Base-by-base conservation (phyloP, 2,329 filamentous ascomycete genomes). In the Neophaeococcomyces aloes region DNA sequence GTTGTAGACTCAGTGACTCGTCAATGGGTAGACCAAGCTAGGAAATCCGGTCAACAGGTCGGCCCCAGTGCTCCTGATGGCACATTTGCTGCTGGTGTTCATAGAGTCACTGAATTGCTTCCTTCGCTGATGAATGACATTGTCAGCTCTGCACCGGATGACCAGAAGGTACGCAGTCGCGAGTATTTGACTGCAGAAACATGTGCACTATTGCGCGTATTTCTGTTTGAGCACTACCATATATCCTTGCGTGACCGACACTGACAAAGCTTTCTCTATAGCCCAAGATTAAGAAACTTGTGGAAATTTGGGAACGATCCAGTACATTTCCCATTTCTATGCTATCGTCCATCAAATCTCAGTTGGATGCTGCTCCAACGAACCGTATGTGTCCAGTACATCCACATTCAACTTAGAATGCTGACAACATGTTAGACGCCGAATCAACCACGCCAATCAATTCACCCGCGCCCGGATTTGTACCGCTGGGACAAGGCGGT, bases 1-100 rank as follows among this genome's bases (percentile, higher is more conserved):
- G 88, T 96, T 70, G 86, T 98, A 88, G 91, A 98, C 76, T 94
- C 89, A 73, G 88, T 98, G 77, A 89, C 88, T 65, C 86, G 91
- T 68, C 89, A 93, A 72, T 98, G 91, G 89, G 80, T 94, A 72
- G 89, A 96, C 65, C 84, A 87, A 68, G 89, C 91, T 60, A 91
- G 88, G 68, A 77, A 81, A 60, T 76, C 83, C 55, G 85, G 84
- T 59, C 88, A 96, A 63, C 68, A 82, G 60, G 78, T 87, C 65
- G 84, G 83, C 68, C 80, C 76, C 65, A 75, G 79, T 65, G 86
- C 88, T 54, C 78, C 81, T 54, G 86, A 94, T 68, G 91, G 91
- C 62, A 95, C 88, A 44, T 95, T 82, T 74, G 86, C 87, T 61
- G 88, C 88, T 57, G 91, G 89, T 58, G 87, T 96, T 61, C 82